Conservation (phyloP, 1,284 basidiomycete species). For the Flammula alnicola region DNA sequence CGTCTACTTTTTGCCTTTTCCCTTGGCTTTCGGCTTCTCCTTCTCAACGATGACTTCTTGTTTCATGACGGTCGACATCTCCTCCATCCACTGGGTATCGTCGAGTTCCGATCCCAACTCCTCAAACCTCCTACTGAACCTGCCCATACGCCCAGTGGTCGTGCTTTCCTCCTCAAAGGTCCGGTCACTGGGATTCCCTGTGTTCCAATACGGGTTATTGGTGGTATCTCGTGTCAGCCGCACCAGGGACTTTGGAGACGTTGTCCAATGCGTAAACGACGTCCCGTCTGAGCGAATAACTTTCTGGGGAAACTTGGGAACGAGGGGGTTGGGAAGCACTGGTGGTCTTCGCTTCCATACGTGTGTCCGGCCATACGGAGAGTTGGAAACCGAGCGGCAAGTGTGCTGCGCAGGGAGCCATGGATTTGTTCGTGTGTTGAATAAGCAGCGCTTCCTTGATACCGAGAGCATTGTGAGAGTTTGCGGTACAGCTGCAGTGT, state of each 20-base stretch:
- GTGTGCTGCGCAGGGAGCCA: too few species aligned
- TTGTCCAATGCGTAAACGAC: slow-evolving; percentile 84
- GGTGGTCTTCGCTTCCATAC: slow-evolving; percentile 71
- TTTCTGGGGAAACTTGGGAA: slow-evolving; percentile 83
- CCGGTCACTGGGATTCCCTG: slow-evolving; percentile 60
- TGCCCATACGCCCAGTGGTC: slow-evolving; percentile 75
- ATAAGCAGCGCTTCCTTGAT: too few species aligned
- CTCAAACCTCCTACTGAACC: slow-evolving; percentile 80
- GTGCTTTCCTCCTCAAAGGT: slow-evolving; percentile 71
- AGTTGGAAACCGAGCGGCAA: slow-evolving; percentile 61
- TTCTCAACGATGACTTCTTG: slow-evolving; percentile 24
- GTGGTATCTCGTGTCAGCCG: slow-evolving; percentile 83
- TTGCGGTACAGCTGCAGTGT: too few species aligned
- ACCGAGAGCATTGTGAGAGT: too few species aligned
- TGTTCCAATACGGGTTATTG: slow-evolving; percentile 84
- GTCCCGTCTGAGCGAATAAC: slow-evolving; percentile 88
- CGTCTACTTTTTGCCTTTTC: slow-evolving; percentile 19
- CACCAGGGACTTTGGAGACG: slow-evolving; percentile 77
- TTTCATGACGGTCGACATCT: slow-evolving; percentile 32
- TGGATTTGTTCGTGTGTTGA: too few species aligned
- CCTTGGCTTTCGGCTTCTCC: slow-evolving; percentile 19
- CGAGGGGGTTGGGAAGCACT: slow-evolving; percentile 76
- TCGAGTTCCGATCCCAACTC: slow-evolving; percentile 52
- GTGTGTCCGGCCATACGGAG: slow-evolving; percentile 79
- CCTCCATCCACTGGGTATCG: slow-evolving; percentile 52